Evolutionary conservation across 2,329 filamentous ascomycete genomes (phyloP).

Genomic region (Periconia macrospinosa): DNA sequence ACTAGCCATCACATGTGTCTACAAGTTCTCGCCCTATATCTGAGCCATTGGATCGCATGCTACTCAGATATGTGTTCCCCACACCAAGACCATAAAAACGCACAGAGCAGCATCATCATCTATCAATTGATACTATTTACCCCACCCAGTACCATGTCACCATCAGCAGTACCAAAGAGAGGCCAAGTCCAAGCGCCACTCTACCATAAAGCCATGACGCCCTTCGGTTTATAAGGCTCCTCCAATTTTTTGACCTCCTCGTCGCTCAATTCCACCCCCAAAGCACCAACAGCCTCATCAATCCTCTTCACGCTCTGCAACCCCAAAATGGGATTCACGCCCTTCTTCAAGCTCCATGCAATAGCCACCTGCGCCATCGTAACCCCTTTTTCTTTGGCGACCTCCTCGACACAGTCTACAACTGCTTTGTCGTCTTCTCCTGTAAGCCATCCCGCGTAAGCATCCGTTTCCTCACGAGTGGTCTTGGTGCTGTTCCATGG

Average conservation of each 20-base stretch:
- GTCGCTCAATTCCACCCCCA: constrained; percentile 19
- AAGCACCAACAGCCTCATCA: constrained; percentile 26
- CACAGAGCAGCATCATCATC: not conserved
- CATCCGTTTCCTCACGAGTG: constrained; percentile 38
- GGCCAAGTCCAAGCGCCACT: not conserved
- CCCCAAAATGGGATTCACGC: constrained; percentile 30
- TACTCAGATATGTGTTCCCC: no score
- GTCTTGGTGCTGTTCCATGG: constrained; percentile 40
- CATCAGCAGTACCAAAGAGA: not conserved
- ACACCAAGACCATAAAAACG: no score
- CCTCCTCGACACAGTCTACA: constrained; percentile 44
- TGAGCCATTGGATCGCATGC: no score
- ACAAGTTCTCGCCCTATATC: no score
- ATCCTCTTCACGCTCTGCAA: constrained; percentile 27
- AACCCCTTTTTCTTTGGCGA: constrained; percentile 40
- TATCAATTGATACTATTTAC: not conserved
- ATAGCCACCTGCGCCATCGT: constrained; percentile 30
- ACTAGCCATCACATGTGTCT: no score
- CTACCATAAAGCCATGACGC: constrained; percentile 13
- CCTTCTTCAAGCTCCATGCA: constrained; percentile 28
- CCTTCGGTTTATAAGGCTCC: constrained; percentile 27
- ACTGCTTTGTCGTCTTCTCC: constrained; percentile 41
- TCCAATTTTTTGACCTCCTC: constrained; percentile 30
- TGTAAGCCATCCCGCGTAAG: constrained; percentile 16
- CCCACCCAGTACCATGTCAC: not conserved